phyloP scores from a whole-genome alignment of 2,329 filamentous ascomycete genomes.

The Rhynchosporium agropyri region DNA sequence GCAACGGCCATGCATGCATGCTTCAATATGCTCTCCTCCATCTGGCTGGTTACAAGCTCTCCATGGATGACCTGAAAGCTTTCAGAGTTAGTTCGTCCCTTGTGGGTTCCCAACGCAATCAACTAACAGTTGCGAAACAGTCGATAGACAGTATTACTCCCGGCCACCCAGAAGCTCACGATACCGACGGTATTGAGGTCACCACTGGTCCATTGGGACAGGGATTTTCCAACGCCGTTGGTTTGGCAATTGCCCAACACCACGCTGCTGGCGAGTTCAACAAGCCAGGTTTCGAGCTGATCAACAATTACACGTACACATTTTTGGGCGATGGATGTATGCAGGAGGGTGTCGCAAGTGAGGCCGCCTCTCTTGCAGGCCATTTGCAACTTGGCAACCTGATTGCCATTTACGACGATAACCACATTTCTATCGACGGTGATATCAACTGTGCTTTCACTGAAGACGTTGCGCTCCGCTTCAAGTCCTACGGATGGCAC shows the following conservation, averaged over 20 bases:
- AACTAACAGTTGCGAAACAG: slow-evolving; percentile 40
- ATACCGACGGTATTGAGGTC: slow-evolving; percentile 96
- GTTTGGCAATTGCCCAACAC: slow-evolving; percentile 94
- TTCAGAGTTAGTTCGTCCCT: slow-evolving; percentile 75
- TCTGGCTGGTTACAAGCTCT: slow-evolving; percentile 86
- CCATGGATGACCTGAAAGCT: slow-evolving; percentile 88
- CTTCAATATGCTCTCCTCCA: slow-evolving; percentile 98
- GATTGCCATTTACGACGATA: slow-evolving; percentile 97
- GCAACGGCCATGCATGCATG: slow-evolving; percentile 99
- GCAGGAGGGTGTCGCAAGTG: slow-evolving; percentile 96
- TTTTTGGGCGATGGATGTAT: slow-evolving; percentile 98
- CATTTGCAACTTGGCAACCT: slow-evolving; percentile 98
- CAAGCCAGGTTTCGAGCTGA: slow-evolving; percentile 87
- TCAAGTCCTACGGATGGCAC: slow-evolving; percentile 98
- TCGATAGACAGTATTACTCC: slow-evolving; percentile 75
- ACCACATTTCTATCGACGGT: slow-evolving; percentile 94
- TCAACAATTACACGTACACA: slow-evolving; percentile 96
- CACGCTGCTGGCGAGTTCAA: slow-evolving; percentile 93
- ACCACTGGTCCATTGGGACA: slow-evolving; percentile 97
- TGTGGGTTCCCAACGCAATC: neutral
- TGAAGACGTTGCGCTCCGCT: slow-evolving; percentile 92
- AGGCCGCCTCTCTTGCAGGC: slow-evolving; percentile 89
- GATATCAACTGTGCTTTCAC: slow-evolving; percentile 97
- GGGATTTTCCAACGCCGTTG: slow-evolving; percentile 95
- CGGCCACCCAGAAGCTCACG: slow-evolving; percentile 94